Base-by-base conservation (phyloP, 1,284 basidiomycete genomes). In the Cryptococcus wingfieldii region DNA sequence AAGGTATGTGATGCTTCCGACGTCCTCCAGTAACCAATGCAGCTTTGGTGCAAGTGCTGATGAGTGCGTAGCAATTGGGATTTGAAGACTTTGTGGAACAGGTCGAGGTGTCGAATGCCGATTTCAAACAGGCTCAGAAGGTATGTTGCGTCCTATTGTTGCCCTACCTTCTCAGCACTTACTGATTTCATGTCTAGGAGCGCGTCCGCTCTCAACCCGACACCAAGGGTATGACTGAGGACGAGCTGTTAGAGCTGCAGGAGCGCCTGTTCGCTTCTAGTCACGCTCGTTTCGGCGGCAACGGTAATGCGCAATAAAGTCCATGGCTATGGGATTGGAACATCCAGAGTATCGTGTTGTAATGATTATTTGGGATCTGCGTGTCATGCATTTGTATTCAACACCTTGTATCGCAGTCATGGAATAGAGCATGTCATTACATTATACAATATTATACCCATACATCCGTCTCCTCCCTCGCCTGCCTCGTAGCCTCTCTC, bases 41-140 rank as follows among this genome's bases (percentile, higher is more conserved):
- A 12, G 3, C 19, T 19, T 27, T 1, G 25, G 43, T 27, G n/a
- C 13, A 16, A 42, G 16, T 47, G 42, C 18, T 34, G 13, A 31
- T 28, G 6, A 42, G 51, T 43, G 31, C 25, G 86, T 18, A 75
- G 73, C 68, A 71, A 72, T 64, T 76, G 14, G 93, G 97, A 66
- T 91, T 97, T 5, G 87, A 95, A 71, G 88, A 88, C 66, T 93
- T 97, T 25, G 79, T 96, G 55, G 86, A 90, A 69, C 94, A 97
- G 68, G 93, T 97, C 74, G 97, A 98, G 71, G 90, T 93, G 71
- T 88, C 91, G 62, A 88, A 90, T 74, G 97, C 94, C 56, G 91
- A 58, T 79, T 74, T 63, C 59, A 55, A 64, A 53, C 61, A 64
- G 54, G 64, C 64, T 14, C 67, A 71, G 55, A 74, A 75, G 63